These are phyloP conservation scores for Bothia castanella DNA, from an alignment of 1,284 basidiomycete genomes.

Conservation along the genomic window DNA sequence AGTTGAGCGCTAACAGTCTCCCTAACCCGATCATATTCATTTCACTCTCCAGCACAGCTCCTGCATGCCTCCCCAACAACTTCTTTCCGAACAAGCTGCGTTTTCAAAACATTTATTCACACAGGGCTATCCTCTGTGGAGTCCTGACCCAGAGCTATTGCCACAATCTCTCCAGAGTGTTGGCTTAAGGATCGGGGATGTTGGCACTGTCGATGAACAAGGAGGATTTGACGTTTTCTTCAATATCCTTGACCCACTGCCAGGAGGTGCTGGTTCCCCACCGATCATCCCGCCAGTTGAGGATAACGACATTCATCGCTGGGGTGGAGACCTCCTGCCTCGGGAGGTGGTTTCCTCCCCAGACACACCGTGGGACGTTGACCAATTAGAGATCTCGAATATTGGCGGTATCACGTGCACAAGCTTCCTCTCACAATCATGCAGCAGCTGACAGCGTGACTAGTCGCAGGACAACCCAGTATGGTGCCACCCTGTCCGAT, in stretches of 20 bases:
- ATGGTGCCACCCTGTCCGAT: neutral
- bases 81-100: too few relatives aligned
- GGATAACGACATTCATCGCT: neutral
- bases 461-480: neutral
- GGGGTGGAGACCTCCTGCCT: neutral
- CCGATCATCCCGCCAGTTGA: neutral
- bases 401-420: neutral
- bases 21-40: too few relatives aligned
- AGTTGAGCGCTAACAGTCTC: too few relatives aligned
- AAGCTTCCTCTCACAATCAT: neutral
- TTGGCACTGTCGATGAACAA: conserved; percentile 2
- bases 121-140: conserved; percentile 7
- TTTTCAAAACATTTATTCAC: too few relatives aligned
- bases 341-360: conserved; percentile 1
- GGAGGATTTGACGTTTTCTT: conserved; percentile 2
- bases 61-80: too few relatives aligned
- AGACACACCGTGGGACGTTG: neutral
- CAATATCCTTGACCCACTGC: neutral
- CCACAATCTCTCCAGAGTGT: neutral
- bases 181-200: conserved; percentile 4
- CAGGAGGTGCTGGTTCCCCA: neutral
- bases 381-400: neutral
- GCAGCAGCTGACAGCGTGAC: neutral
- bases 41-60: neutral
- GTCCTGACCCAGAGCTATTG: neutral